Conservation (phyloP, 495 filamentous ascomycete genomes). For the Penicillium maclennaniae region DNA sequence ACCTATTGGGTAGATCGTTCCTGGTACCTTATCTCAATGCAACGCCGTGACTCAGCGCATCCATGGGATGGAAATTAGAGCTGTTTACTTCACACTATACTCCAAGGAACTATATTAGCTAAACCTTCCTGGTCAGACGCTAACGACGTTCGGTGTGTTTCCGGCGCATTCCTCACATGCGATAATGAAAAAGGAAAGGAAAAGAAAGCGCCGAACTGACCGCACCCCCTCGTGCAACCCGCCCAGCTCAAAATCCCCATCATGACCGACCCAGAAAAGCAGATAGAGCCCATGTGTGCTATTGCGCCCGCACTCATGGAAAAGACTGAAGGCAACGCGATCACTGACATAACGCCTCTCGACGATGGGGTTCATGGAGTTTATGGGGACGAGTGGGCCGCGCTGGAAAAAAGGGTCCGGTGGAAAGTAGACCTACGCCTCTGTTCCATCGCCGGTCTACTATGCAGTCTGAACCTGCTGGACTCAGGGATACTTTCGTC, state of each 20-base stretch:
- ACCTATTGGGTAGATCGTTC: neutral
- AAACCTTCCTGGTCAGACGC: neutral
- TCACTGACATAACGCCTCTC: neutral
- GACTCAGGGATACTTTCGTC: constrained; percentile 75
- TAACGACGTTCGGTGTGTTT: neutral
- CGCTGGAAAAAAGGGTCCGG: constrained; percentile 44
- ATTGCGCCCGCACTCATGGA: neutral
- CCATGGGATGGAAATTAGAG: neutral
- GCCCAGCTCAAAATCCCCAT: neutral
- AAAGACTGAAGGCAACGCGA: neutral
- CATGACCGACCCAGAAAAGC: constrained; percentile 1
- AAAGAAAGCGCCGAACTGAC: neutral
- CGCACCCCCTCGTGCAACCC: neutral
- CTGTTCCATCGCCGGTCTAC: constrained; percentile 69
- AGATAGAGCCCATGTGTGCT: neutral
- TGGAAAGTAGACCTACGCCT: constrained; percentile 69
- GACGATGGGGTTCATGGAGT: neutral
- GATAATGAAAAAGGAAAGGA: neutral
- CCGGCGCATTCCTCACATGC: neutral
- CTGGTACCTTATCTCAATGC: neutral
- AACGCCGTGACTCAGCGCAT: neutral
- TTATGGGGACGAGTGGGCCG: constrained; percentile 11
- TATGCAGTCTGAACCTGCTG: constrained; percentile 69
- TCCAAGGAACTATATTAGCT: neutral
- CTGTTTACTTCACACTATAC: neutral